A percentile compares a stretch with the other conserved stretches of the same genome.
Evolutionary conservation across 345 rosid species (phyloP).

Genomic region (Eucalyptus sp.): DNA sequence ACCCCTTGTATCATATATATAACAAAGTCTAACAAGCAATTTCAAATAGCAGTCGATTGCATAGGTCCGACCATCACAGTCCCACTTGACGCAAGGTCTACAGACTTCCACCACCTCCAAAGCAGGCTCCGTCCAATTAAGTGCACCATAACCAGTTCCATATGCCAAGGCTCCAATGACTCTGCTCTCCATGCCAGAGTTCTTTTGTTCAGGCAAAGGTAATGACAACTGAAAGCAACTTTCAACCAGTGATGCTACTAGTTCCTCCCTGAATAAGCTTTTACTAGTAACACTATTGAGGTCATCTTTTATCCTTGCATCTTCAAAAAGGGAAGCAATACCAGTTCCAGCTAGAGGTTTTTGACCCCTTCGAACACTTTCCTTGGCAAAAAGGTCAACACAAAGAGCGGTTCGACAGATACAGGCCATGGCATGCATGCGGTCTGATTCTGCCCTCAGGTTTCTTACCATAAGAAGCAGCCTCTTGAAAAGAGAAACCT

Average conservation of each 20-base stretch:
- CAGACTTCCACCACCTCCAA: slow-evolving; percentile 98
- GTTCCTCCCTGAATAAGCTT: slow-evolving; percentile 89
- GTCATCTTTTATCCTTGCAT: slow-evolving; percentile 81
- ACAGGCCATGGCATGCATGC: slow-evolving; percentile 98
- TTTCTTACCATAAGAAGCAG: slow-evolving; percentile 96
- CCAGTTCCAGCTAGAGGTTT: slow-evolving; percentile 95
- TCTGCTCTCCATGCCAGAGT: slow-evolving; percentile 95
- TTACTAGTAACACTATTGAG: slow-evolving; percentile 70
- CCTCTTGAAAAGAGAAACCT: slow-evolving; percentile 93
- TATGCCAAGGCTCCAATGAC: slow-evolving; percentile 98
- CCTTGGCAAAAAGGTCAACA: slow-evolving; percentile 94
- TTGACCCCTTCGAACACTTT: slow-evolving; percentile 95
- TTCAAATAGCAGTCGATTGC: slow-evolving; percentile 96
- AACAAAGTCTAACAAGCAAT: slow-evolving; percentile 89
- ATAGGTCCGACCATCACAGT: slow-evolving; percentile 94
- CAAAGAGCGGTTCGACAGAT: slow-evolving; percentile 97
- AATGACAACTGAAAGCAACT: slow-evolving; percentile 98
- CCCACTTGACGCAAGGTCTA: slow-evolving; percentile 97
- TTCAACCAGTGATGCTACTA: slow-evolving; percentile 93
- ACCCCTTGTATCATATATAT: slow-evolving; percentile 91
- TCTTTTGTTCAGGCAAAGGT: slow-evolving; percentile 89
- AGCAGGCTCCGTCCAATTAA: slow-evolving; percentile 98
- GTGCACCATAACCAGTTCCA: slow-evolving; percentile 98
- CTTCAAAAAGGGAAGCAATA: slow-evolving; percentile 93
- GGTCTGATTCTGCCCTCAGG: slow-evolving; percentile 94